phyloP scores from a whole-genome alignment of 2,329 filamentous ascomycete genomes.

The Uncinocarpus reesii region DNA sequence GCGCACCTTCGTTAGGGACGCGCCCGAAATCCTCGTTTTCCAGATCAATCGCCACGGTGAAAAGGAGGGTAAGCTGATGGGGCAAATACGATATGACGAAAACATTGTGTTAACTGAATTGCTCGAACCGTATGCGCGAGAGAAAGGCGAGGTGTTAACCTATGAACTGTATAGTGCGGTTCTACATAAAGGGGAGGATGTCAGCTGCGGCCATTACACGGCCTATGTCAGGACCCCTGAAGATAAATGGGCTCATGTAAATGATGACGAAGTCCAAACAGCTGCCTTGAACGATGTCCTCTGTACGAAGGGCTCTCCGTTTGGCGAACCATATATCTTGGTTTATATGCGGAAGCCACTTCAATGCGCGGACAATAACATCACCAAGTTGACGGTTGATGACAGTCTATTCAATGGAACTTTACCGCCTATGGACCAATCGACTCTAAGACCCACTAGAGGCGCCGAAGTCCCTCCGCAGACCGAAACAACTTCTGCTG shows the following conservation, averaged over 20 bases:
- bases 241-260: constrained; percentile 11
- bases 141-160: background rate
- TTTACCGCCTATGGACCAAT: background rate
- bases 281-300: background rate
- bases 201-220: constrained; percentile 12
- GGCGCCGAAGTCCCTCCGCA: background rate
- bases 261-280: constrained; percentile 1
- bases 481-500: background rate
- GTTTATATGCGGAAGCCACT: constrained; percentile 10
- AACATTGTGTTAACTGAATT: constrained; percentile 14
- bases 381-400: background rate
- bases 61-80: background rate
- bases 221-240: constrained; percentile 12
- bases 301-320: background rate
- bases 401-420: constrained; percentile 1
- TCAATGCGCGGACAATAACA: background rate
- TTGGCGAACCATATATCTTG: constrained; percentile 8
- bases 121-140: constrained; percentile 1
- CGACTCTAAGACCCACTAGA: background rate
- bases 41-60: constrained; percentile 11
- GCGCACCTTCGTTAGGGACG: constrained; percentile 11
- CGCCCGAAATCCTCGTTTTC: constrained; percentile 16
- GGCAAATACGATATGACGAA: constrained; percentile 12
- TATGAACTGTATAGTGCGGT: constrained; percentile 14
- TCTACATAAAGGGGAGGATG: constrained; percentile 6